Evolutionary conservation across 2,329 filamentous ascomycete species (phyloP).

Genomic region (Talaromyces sp.): DNA sequence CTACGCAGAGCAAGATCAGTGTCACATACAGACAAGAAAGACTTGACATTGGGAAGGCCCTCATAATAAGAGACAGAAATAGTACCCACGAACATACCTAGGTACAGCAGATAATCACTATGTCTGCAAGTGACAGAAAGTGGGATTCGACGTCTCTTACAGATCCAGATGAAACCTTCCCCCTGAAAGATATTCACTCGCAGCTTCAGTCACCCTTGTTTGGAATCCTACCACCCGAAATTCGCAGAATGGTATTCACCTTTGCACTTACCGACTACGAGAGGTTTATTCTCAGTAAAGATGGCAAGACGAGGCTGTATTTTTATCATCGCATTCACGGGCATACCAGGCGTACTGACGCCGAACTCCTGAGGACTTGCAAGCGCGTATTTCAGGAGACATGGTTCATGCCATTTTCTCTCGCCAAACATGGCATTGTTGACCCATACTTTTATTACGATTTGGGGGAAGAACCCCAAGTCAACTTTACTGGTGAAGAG

Average conservation of each 20-base stretch:
- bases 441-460: too few species aligned
- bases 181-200: not conserved
- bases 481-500: not conserved
- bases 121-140: too few species aligned
- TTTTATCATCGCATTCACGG: slow-evolving; percentile 17
- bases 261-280: slow-evolving; percentile 37
- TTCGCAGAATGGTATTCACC: slow-evolving; percentile 47
- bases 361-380: slow-evolving; percentile 41
- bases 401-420: slow-evolving; percentile 41
- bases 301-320: not conserved
- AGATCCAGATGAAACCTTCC: not conserved
- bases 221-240: slow-evolving; percentile 42
- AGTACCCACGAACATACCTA: too few species aligned
- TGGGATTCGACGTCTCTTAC: not conserved
- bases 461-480: not conserved
- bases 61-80: too few species aligned
- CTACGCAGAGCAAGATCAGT: too few species aligned
- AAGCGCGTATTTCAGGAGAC: slow-evolving; percentile 39
- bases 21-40: too few species aligned
- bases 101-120: too few species aligned
- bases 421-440: slow-evolving; percentile 34
- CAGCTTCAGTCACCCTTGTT: slow-evolving; percentile 30
- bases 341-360: slow-evolving; percentile 34
- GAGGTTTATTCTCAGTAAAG: slow-evolving; percentile 6
- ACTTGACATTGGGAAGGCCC: too few species aligned